Evolutionary conservation across 495 filamentous ascomycete genomes (phyloP), one percentile per base, ranked within the genome.

Genomic region (Neurospora discreta): DNA sequence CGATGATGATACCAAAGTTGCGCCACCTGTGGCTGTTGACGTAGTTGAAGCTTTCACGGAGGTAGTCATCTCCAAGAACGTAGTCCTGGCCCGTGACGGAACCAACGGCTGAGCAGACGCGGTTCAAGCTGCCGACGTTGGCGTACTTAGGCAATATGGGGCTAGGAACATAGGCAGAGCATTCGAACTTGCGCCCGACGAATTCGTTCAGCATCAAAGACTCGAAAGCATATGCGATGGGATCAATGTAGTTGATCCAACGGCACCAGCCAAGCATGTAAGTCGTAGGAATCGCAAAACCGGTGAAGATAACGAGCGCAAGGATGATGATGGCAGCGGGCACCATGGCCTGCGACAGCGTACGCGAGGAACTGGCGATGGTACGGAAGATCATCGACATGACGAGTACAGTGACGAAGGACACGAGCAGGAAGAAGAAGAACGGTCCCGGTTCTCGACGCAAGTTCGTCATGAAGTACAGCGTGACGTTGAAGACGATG

Each of bases 181-280:
- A 98, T 0, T 38, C 16, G 74, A 92, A 95, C 0, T 87, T 72
- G 6, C 91, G 88, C 40, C 81, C 79, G 73, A 87, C 84, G 78
- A 95, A 98, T 79, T 97, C 94, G 77, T 98, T 98, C 75, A 96
- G 88, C 89, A 98, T 92, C 13, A 98, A 81, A 3, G 89, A 84
- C 80, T 98, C 94, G 76, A 97, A 98, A 1, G 91, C 89, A 74
- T 97, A 98, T 1, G 88, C 89, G 46, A 98, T 88, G 6, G 93
- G 93, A 74, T 97, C 90, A 15, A 97, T 79, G 73, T 93, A 97
- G 74, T 93, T 92, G 42, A 98, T 83, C 94, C 94, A 97, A 39
- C 91, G 86, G 74, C 92, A 92, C 91, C 94, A 97, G 3, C 82
- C 85, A 15, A 90, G 88, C 93, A 97, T 97, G 76, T 90, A 88